These are phyloP conservation scores for Phellopilus nigrolimitatus DNA, from an alignment of 1,284 basidiomycete genomes.

Conservation along the genomic window DNA sequence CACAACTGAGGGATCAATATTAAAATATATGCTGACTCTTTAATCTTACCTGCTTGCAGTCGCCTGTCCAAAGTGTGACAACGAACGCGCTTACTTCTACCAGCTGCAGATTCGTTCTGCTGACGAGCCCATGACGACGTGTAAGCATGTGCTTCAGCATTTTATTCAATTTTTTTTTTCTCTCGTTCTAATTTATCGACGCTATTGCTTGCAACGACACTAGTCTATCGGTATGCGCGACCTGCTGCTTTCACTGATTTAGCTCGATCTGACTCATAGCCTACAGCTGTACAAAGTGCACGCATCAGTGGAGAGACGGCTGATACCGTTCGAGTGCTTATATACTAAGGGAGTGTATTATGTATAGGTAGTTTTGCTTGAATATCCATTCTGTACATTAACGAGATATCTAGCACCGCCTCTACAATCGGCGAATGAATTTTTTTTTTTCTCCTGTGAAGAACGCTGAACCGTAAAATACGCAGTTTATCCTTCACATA, in stretches of 20 bases:
- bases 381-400: no score
- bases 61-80: conserved; percentile 88
- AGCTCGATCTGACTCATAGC: neutral
- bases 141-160: no score
- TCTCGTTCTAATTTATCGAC: conserved; percentile 3
- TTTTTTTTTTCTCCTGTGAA: no score
- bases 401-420: no score
- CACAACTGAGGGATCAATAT: neutral
- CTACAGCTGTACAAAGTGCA: conserved; percentile 18
- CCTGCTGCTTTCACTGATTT: neutral
- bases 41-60: conserved; percentile 38
- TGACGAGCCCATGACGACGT: conserved; percentile 96
- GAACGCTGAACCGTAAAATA: no score
- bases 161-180: conserved; percentile 14
- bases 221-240: conserved; percentile 17
- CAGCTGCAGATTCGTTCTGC: conserved; percentile 96
- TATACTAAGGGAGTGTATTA: no score
- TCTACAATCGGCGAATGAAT: no score
- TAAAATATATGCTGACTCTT: neutral
- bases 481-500: no score
- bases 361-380: no score
- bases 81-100: conserved; percentile 87
- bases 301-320: conserved; percentile 20
- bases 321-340: conserved; percentile 1
- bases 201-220: neutral